Evolutionary conservation across 1,284 basidiomycete species (phyloP).

Genomic region (Moniliella sp.): DNA sequence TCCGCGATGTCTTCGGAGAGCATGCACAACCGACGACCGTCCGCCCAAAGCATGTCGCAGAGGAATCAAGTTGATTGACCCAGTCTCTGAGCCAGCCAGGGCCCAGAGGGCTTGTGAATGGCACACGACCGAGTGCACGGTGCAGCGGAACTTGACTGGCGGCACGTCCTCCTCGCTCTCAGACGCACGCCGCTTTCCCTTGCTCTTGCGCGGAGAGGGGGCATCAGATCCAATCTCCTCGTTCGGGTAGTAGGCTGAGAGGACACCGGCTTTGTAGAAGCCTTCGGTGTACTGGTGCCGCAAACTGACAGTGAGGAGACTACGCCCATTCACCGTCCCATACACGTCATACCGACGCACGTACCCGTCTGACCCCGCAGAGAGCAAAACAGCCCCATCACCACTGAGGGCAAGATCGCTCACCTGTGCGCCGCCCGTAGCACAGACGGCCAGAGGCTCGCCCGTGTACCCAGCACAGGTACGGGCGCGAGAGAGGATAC

Average conservation of each 20-base stretch:
- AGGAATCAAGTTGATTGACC: conserved; percentile 1
- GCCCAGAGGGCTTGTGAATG: conserved; percentile 27
- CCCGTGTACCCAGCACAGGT: no score
- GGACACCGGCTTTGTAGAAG: conserved; percentile 66
- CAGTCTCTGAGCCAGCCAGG: conserved; percentile 14
- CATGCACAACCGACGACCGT: conserved; percentile 43
- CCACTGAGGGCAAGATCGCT: conserved; percentile 61
- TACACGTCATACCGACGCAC: conserved; percentile 82
- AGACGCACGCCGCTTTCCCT: conserved; percentile 69
- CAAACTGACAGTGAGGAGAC: conserved; percentile 68
- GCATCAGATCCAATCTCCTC: conserved; percentile 28
- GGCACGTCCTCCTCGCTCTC: conserved; percentile 3
- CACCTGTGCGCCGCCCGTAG: conserved; percentile 41
- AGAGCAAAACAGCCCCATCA: conserved; percentile 72
- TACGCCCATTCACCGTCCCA: conserved; percentile 62
- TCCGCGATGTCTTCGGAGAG: conserved; percentile 47
- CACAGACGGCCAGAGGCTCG: neutral
- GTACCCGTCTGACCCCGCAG: conserved; percentile 79
- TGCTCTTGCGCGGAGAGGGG: conserved; percentile 42
- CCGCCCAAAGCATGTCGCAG: conserved; percentile 1
- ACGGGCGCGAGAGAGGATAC: no score
- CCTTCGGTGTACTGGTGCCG: conserved; percentile 76
- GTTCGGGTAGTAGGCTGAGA: conserved; percentile 61
- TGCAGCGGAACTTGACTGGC: conserved; percentile 7
- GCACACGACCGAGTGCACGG: conserved; percentile 24